Evolutionary conservation across 2,329 filamentous ascomycete species (phyloP).

Genomic region (Periconia sp.): DNA sequence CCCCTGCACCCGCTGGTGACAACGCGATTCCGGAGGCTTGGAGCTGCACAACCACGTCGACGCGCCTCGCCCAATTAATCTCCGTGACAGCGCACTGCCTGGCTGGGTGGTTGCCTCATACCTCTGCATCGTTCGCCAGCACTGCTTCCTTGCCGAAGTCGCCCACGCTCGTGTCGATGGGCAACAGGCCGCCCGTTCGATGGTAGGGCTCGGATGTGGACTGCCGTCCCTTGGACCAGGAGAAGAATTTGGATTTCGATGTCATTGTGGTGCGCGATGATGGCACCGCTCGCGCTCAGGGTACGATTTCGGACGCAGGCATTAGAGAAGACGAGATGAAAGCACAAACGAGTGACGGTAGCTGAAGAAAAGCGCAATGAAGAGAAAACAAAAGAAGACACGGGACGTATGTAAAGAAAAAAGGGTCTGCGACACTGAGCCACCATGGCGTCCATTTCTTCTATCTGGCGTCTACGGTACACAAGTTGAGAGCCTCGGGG

Average conservation of each 20-base stretch:
- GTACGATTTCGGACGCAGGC: background rate
- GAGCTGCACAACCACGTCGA: conserved; percentile 41
- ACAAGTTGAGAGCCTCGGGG: no score
- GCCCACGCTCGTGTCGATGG: conserved; percentile 37
- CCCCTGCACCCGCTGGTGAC: conserved; percentile 29
- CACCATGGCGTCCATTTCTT: no score
- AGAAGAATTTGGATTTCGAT: conserved; percentile 51
- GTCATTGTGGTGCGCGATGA: background rate
- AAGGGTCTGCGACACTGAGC: no score
- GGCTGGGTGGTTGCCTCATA: conserved; percentile 24
- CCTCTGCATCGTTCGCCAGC: conserved; percentile 30
- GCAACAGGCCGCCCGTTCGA: conserved; percentile 45
- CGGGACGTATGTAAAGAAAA: no score
- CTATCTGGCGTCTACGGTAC: no score
- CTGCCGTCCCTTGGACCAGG: conserved; percentile 51
- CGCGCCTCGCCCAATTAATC: conserved; percentile 28
- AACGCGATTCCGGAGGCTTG: conserved; percentile 22
- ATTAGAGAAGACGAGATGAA: conserved; percentile 3
- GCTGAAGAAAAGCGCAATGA: conserved; percentile 7
- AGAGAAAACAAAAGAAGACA: no score
- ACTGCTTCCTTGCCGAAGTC: conserved; percentile 16
- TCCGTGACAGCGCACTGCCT: conserved; percentile 36
- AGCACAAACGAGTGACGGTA: conserved; percentile 17
- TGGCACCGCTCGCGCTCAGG: background rate
- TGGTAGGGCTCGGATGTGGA: conserved; percentile 41